A percentile compares a stretch with the other conserved stretches of the same genome.
Evolutionary conservation across 1,284 basidiomycete genomes (phyloP).

Genomic region (Singerocomus inundabilis): DNA sequence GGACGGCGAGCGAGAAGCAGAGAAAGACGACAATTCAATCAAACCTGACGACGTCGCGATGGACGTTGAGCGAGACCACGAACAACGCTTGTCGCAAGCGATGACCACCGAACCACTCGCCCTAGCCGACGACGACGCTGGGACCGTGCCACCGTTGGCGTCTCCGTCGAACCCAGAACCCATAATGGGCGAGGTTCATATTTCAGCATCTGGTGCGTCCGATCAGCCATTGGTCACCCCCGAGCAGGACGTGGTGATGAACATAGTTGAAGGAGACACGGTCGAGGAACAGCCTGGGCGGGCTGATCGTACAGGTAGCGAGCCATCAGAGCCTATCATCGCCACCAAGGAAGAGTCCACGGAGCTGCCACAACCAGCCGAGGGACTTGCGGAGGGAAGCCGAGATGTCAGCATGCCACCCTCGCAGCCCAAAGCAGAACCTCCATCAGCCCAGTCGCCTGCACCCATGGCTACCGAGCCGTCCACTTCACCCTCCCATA

Average conservation of each 20-base stretch:
- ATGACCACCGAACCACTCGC: not conserved
- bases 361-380: conserved; percentile 9
- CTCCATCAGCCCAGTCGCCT: conserved; percentile 16
- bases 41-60: conserved; percentile 18
- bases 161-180: conserved; percentile 14
- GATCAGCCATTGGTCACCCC: conserved; percentile 27
- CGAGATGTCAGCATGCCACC: conserved; percentile 29
- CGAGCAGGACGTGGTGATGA: conserved; percentile 29
- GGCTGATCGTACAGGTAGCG: conserved; percentile 10
- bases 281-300: conserved; percentile 17
- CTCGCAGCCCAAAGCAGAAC: conserved; percentile 11
- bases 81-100: conserved; percentile 1
- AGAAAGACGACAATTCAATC: not conserved
- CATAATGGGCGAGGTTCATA: not conserved
- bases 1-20: conserved; percentile 21
- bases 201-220: conserved; percentile 8
- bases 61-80: conserved; percentile 20
- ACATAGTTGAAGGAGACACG: conserved; percentile 16
- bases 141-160: not conserved
- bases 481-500: conserved; percentile 2
- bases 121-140: conserved; percentile 1
- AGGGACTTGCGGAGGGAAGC: conserved; percentile 14
- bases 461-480: conserved; percentile 12
- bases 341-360: conserved; percentile 8
- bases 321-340: conserved; percentile 3